A percentile compares a stretch with the other conserved stretches of the same genome.
phyloP scores from a whole-genome alignment of 2,329 filamentous ascomycete species.

The Colletotrichum sojae region DNA sequence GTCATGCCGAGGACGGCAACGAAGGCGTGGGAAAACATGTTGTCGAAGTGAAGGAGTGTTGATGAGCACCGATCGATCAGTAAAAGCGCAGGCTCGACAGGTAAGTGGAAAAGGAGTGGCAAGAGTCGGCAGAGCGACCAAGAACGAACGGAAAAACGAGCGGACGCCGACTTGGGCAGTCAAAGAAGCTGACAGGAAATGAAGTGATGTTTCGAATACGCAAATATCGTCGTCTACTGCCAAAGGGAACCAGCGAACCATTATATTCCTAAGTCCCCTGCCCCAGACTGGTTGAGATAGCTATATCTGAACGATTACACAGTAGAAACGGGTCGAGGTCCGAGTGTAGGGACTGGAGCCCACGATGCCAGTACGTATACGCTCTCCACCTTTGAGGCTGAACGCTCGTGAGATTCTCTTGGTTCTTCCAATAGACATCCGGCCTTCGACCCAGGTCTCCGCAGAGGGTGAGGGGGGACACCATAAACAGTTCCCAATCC shows the following conservation, averaged over 20 bases:
- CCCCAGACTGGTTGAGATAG: background rate
- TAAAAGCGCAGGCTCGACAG: background rate
- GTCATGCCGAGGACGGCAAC: constrained; percentile 18
- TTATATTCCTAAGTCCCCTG: background rate
- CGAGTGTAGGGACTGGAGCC: background rate
- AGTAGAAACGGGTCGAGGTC: background rate
- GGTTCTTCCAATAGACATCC: constrained; percentile 11
- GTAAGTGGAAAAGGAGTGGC: constrained; percentile 1
- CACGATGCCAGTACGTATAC: background rate
- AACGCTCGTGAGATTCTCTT: background rate
- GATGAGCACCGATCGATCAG: background rate
- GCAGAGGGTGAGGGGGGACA: background rate
- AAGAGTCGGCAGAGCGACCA: too few species aligned
- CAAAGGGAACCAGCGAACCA: background rate
- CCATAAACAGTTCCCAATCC: background rate
- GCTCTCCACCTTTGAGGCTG: constrained; percentile 22
- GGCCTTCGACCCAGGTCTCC: background rate
- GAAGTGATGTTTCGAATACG: background rate
- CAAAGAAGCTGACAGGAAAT: background rate
- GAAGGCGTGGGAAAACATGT: constrained; percentile 5
- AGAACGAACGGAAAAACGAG: background rate
- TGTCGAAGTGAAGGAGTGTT: background rate
- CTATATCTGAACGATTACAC: background rate
- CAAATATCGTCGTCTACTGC: background rate
- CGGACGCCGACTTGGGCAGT: constrained; percentile 5